phyloP scores from a whole-genome alignment of 306 rosid genomes.

The Sesbania bispinosa region DNA sequence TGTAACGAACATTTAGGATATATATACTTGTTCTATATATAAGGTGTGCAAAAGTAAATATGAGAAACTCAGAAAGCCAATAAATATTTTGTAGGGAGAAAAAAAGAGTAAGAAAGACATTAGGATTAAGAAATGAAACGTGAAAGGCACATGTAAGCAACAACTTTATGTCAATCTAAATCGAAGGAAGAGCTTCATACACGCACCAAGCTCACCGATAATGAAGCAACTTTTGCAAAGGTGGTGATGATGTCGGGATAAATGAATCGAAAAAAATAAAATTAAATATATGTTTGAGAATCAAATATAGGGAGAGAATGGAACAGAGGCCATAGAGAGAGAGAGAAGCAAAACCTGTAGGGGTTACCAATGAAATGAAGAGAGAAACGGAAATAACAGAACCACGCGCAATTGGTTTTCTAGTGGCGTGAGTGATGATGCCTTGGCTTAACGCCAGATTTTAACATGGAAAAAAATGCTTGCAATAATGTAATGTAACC shows the following conservation, averaged over 20 bases:
- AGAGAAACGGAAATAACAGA: constrained; percentile 47
- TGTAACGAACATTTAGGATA: constrained; percentile 23
- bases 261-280: background rate
- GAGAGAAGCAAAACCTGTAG: constrained; percentile 28
- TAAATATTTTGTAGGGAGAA: constrained; percentile 24
- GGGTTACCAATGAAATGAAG: constrained; percentile 15
- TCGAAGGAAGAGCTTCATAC: constrained; percentile 1
- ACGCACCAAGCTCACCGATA: constrained; percentile 35
- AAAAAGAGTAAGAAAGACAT: background rate
- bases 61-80: background rate
- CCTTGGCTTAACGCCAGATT: background rate
- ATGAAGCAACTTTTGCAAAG: constrained; percentile 32
- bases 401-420: constrained; percentile 43
- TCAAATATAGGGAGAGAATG: background rate
- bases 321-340: too few relatives aligned
- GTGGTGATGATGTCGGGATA: constrained; percentile 33
- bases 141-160: constrained; percentile 12
- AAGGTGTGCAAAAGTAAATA: background rate
- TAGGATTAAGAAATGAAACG: constrained; percentile 28
- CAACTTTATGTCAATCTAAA: constrained; percentile 32
- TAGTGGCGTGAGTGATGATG: background rate
- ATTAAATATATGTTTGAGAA: background rate
- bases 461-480: too few relatives aligned
- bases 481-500: too few relatives aligned
- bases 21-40: background rate